Conservation (phyloP, 371 early-diverging fungal genomes). For the Mucor ambiguus region DNA sequence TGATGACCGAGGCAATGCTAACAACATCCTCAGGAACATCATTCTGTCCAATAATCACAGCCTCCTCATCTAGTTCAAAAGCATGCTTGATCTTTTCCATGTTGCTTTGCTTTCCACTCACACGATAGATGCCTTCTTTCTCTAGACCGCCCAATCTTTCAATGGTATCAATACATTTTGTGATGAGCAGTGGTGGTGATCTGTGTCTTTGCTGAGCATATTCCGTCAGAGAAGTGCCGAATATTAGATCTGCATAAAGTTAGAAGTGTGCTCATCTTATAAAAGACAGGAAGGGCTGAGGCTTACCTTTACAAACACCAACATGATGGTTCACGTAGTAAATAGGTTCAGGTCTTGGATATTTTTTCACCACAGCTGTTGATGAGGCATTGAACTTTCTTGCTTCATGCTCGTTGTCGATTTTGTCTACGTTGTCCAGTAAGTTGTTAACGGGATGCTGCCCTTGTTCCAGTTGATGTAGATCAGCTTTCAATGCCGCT, state of each 20-base stretch:
- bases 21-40: conserved; percentile 59
- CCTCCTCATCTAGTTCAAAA: conserved; percentile 61
- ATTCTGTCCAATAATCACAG: conserved; percentile 53
- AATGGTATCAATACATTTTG: conserved; percentile 62
- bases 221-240: conserved; percentile 58
- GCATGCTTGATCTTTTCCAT: conserved; percentile 56
- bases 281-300: neutral
- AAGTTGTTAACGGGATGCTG: conserved; percentile 13
- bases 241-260: conserved; percentile 53
- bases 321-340: conserved; percentile 33
- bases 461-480: conserved; percentile 10
- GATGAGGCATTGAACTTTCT: conserved; percentile 7
- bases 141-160: conserved; percentile 65
- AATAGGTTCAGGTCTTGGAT: conserved; percentile 19
- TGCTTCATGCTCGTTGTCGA: conserved; percentile 16
- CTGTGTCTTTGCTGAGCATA: conserved; percentile 50
- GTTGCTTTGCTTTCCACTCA: conserved; percentile 65
- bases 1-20: conserved; percentile 63
- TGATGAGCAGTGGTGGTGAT: conserved; percentile 59
- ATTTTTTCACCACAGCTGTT: conserved; percentile 2
- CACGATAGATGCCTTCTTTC: conserved; percentile 71
- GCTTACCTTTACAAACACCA: conserved; percentile 36
- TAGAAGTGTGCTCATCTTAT: neutral
- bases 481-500: conserved; percentile 13
- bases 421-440: conserved; percentile 1